Percentiles rank a stretch among this genome's conserved stretches.
phyloP scores from a whole-genome alignment of 371 early-diverging fungal genomes.

The Cokeromyces recurvatus region DNA sequence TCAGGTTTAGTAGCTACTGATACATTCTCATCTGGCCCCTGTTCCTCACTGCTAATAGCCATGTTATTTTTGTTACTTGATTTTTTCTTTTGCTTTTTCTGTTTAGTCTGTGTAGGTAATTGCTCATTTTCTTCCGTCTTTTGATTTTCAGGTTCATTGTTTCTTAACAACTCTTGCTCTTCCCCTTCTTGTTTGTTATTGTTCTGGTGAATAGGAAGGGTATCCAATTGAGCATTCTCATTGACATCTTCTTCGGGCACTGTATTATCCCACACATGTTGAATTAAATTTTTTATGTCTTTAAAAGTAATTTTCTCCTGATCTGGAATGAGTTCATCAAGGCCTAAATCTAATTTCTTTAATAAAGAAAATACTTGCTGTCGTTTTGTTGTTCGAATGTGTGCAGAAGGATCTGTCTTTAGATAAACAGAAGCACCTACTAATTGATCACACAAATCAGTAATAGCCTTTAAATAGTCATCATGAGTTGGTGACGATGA shows the following conservation, averaged over 20 bases:
- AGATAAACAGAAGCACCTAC: conserved; percentile 30
- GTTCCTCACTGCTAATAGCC: no score
- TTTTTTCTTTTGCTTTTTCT: no score
- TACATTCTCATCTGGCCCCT: no score
- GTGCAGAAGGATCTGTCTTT: conserved; percentile 13
- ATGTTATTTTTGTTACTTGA: no score
- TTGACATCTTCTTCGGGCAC: neutral
- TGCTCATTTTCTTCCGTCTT: no score
- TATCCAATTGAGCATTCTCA: no score
- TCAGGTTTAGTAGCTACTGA: no score
- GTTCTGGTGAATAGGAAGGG: no score
- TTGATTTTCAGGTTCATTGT: no score
- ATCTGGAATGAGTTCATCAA: conserved; percentile 11
- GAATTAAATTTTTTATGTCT: conserved; percentile 21
- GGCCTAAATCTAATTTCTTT: conserved; percentile 22
- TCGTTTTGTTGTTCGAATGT: conserved; percentile 4
- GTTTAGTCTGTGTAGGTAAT: no score
- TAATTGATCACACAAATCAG: conserved; percentile 27
- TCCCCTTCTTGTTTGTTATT: no score
- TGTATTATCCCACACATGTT: conserved; percentile 23
- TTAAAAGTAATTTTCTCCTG: conserved; percentile 21
- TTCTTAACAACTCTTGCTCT: no score
- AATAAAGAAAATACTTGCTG: conserved; percentile 15
- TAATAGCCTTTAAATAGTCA: conserved; percentile 16
- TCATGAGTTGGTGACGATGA: neutral